A percentile compares a stretch with the other conserved stretches of the same genome.
Evolutionary conservation across 1,284 basidiomycete species (phyloP).

Genomic region (Cronartium quercuum): DNA sequence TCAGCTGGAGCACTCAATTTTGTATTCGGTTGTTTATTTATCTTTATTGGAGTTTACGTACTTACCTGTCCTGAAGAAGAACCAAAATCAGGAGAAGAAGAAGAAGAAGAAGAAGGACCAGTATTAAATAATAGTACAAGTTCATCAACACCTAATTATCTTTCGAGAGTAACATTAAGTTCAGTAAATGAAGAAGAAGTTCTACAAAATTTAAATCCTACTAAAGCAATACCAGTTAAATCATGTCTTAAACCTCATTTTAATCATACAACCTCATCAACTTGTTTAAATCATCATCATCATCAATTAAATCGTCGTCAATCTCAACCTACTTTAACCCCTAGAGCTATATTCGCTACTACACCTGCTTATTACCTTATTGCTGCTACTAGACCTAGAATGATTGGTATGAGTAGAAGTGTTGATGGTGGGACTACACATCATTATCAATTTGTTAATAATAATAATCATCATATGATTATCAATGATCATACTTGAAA

Average conservation of each 20-base stretch:
- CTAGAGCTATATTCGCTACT: slow-evolving; percentile 16
- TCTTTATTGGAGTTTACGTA: slow-evolving; percentile 74
- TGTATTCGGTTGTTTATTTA: slow-evolving; percentile 71
- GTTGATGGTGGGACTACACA: too few species aligned
- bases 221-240: neutral
- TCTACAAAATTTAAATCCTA: neutral
- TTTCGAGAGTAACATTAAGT: neutral
- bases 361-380: slow-evolving; percentile 27
- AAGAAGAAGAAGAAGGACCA: neutral
- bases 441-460: too few species aligned
- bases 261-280: neutral
- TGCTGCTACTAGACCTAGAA: slow-evolving; percentile 8
- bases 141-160: neutral
- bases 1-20: slow-evolving; percentile 74
- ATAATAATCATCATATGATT: too few species aligned
- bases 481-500: too few species aligned
- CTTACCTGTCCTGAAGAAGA: slow-evolving; percentile 45
- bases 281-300: neutral
- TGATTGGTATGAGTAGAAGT: too few species aligned
- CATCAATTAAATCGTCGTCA: slow-evolving; percentile 1
- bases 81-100: neutral
- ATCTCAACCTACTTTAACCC: slow-evolving; percentile 10
- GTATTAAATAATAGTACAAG: neutral
- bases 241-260: neutral
- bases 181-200: neutral